These are phyloP conservation scores for Volvox africanus DNA, from an alignment of 139 green algal species.

Conservation along the genomic window DNA sequence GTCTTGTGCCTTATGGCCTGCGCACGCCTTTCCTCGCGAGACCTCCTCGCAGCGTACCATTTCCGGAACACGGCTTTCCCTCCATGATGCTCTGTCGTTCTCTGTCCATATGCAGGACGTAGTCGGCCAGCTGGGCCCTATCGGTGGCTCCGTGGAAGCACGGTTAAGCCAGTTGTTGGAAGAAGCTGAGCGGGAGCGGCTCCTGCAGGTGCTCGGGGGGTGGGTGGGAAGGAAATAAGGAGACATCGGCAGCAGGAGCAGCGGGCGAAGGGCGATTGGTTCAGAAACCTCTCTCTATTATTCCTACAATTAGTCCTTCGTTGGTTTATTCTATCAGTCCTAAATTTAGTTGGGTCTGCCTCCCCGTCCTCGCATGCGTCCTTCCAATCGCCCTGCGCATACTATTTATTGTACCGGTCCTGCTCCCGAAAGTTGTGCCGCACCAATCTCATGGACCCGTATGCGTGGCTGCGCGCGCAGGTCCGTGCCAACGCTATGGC, in stretches of 20 bases:
- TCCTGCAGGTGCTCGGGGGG: not conserved
- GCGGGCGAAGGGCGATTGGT: too few relatives aligned
- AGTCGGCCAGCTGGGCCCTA: conserved; percentile 55
- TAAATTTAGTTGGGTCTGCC: too few relatives aligned
- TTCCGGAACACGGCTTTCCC: not conserved
- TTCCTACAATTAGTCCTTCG: too few relatives aligned
- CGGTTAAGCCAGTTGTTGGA: conserved; percentile 6
- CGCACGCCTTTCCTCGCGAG: not conserved
- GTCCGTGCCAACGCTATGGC: not conserved
- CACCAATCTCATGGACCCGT: too few relatives aligned
- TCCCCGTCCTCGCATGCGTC: too few relatives aligned
- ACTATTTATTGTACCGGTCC: too few relatives aligned
- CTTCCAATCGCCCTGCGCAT: too few relatives aligned
- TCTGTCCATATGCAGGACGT: conserved; percentile 48
- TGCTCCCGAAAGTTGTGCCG: too few relatives aligned
- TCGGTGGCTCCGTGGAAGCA: conserved; percentile 45
- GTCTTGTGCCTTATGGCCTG: too few relatives aligned
- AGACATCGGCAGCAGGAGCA: too few relatives aligned
- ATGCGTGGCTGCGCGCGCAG: not conserved
- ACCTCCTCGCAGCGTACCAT: not conserved
- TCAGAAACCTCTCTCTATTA: too few relatives aligned
- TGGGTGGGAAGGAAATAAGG: not conserved
- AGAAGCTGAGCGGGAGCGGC: conserved; percentile 17
- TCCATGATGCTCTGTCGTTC: not conserved
- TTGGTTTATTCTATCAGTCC: too few relatives aligned